Percentiles rank a stretch among this genome's conserved stretches.
phyloP scores from a whole-genome alignment of 1,284 basidiomycete species.

The Fereydounia khargensis region DNA sequence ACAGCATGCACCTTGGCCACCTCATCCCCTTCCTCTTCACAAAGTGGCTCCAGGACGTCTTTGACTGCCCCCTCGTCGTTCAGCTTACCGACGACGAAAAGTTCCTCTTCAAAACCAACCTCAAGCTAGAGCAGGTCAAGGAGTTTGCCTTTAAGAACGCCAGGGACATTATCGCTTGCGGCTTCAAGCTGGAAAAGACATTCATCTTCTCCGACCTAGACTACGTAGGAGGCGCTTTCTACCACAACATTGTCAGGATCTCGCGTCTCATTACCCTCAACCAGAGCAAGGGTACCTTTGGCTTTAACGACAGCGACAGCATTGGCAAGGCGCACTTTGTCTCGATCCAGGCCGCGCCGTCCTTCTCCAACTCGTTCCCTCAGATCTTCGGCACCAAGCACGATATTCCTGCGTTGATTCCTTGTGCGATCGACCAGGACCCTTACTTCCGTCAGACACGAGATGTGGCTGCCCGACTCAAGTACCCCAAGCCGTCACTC shows the following conservation, averaged over 20 bases:
- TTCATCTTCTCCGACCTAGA: constrained; percentile 95
- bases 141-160: constrained; percentile 83
- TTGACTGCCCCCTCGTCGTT: constrained; percentile 88
- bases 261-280: constrained; percentile 89
- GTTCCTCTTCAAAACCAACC: constrained; percentile 93
- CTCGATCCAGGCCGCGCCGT: constrained; percentile 92
- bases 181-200: constrained; percentile 87
- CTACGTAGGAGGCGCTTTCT: constrained; percentile 85
- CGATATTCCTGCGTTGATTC: constrained; percentile 89
- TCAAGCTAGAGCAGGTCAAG: constrained; percentile 85
- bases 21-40: constrained; percentile 97
- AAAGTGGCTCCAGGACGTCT: constrained; percentile 97
- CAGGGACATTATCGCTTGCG: constrained; percentile 92
- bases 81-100: constrained; percentile 99
- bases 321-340: constrained; percentile 98
- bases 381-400: constrained; percentile 86
- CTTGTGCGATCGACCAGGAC: constrained; percentile 94
- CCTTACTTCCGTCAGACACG: constrained; percentile 94
- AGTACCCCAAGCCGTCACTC: constrained; percentile 90
- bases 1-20: constrained; percentile 97
- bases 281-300: constrained; percentile 92
- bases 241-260: constrained; percentile 89
- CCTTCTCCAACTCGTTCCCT: constrained; percentile 97
- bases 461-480: constrained; percentile 87
- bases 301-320: constrained; percentile 87